Evolutionary conservation across 1,284 basidiomycete genomes (phyloP).

Genomic region (Chalciporus sp.): DNA sequence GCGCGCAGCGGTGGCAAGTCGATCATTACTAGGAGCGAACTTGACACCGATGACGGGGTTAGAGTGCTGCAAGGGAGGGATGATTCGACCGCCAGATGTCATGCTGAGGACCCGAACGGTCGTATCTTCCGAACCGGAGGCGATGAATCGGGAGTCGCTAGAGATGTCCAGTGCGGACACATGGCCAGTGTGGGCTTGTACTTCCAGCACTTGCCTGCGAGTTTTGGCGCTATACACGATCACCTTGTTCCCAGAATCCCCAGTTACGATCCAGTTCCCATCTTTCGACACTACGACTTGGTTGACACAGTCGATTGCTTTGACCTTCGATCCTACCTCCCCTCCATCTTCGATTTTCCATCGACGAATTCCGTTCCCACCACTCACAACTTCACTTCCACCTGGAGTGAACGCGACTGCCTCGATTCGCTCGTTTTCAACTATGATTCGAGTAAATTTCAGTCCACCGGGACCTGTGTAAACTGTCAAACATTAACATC

Average conservation of each 20-base stretch:
- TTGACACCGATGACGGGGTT: background rate
- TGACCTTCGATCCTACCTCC: background rate
- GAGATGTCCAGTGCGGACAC: slow-evolving; percentile 6
- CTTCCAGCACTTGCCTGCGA: background rate
- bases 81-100: no score
- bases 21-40: slow-evolving; percentile 5
- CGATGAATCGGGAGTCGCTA: background rate
- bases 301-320: background rate
- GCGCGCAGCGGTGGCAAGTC: slow-evolving; percentile 4
- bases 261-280: slow-evolving; percentile 3
- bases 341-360: slow-evolving; percentile 1
- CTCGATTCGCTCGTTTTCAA: no score
- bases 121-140: background rate
- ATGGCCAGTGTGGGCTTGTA: background rate
- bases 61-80: background rate
- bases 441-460: no score
- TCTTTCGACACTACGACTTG: slow-evolving; percentile 13
- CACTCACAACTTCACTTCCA: background rate
- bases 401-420: no score
- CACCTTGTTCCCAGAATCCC: background rate
- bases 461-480: no score
- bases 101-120: no score
- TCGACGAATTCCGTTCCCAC: background rate
- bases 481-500: no score
- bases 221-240: background rate